Evolutionary conservation across 768 basidiomycete genomes (phyloP), one percentile per base, ranked within the genome.

Genomic region (Rhodocollybia butyracea): DNA sequence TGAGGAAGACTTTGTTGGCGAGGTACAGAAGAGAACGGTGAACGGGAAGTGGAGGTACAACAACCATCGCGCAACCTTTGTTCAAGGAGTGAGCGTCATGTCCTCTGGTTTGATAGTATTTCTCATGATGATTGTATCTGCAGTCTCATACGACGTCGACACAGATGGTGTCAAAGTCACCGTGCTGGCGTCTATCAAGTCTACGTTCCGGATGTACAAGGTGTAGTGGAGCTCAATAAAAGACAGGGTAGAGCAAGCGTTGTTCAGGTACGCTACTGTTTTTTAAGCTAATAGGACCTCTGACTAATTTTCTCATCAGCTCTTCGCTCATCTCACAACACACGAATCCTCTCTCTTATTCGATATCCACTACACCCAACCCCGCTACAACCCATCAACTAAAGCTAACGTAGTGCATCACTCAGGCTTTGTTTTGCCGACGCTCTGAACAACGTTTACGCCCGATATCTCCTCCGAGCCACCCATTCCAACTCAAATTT

Each of bases 391-490:
- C 80, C 2, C 74, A 78, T 31, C 76, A 86, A 59, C 72, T 89
- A 60, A 77, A 84, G 77, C 90, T 1, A 91, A 97, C 63, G 90
- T 93, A 0, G 94, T 97, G 66, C 85, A 91, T 48, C 87, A 91
- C 62, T 82, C 89, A 1, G 84, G 87, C 11, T 86, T 93, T 64
- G 82, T 88, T 5, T 69, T 83, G 2, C 82, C 88, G 42, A 85
- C 86, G 0, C 75, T 85, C 0, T 86, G 94, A 26, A 85, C 91
- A 29, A 85, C 89, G 0, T 98, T 98, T 71, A 76, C 88, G 15
- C 81, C 98, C 2, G 94, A 95, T 65, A 95, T 99, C 56, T 96
- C 95, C 0, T 84, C 88, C 1, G 96, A 97, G 91, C 48, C 94
- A 96, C 0, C 88, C 86, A 0, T 98, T 98, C 70, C 77, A 84